Evolutionary conservation across 83 land plant species (phyloP).

Genomic region (Diphasiastrum complanatum): DNA sequence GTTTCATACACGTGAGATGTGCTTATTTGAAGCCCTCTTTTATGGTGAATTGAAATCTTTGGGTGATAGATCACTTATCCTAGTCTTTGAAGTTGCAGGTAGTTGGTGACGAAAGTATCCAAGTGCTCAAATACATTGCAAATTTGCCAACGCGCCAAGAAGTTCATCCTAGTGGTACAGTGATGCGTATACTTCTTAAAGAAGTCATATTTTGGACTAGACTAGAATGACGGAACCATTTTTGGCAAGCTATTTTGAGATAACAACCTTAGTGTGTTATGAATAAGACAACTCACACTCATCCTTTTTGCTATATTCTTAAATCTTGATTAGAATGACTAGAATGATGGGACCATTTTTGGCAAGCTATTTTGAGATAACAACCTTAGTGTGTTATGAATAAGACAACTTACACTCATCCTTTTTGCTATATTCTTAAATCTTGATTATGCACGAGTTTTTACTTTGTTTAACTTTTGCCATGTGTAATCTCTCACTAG

Average conservation of each 20-base stretch:
- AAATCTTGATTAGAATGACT: too few species aligned
- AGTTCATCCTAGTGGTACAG: slow-evolving; percentile 39
- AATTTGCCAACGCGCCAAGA: slow-evolving; percentile 39
- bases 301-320: too few species aligned
- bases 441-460: too few species aligned
- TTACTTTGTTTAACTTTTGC: too few species aligned
- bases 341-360: too few species aligned
- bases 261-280: too few species aligned
- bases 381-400: too few species aligned
- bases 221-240: slow-evolving; percentile 2
- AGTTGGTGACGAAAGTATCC: slow-evolving; percentile 17
- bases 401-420: too few species aligned
- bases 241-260: too few species aligned
- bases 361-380: too few species aligned
- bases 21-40: neutral
- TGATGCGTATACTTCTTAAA: slow-evolving; percentile 27
- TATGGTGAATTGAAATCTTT: neutral
- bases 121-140: slow-evolving; percentile 20
- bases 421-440: neutral
- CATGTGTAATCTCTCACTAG: too few species aligned
- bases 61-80: neutral
- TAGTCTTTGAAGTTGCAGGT: slow-evolving; percentile 11
- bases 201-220: slow-evolving; percentile 19
- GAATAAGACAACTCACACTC: too few species aligned
- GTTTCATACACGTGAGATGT: neutral